Percentiles rank a stretch among this genome's conserved stretches.
These are phyloP conservation scores for Penicillium olsonii DNA, from an alignment of 2,329 filamentous ascomycete genomes.

Conservation along the genomic window DNA sequence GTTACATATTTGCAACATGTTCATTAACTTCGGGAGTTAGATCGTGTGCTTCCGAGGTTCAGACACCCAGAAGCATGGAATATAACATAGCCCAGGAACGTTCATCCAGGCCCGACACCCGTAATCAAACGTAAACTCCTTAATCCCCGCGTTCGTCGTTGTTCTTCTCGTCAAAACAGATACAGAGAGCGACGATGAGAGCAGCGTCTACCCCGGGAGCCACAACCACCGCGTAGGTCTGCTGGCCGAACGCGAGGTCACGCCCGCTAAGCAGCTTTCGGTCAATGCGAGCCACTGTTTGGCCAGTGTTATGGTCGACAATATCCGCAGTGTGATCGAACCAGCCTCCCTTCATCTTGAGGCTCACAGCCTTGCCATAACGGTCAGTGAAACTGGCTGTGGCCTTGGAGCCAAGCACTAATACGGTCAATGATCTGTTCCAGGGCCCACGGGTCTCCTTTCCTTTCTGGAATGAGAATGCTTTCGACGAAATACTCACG, in stretches of 20 bases:
- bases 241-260: conserved; percentile 61
- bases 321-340: conserved; percentile 61
- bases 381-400: conserved; percentile 55
- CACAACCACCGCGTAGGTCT: conserved; percentile 66
- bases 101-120: no score
- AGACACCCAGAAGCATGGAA: no score
- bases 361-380: conserved; percentile 46
- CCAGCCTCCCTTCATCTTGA: conserved; percentile 64
- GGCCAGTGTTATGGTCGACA: conserved; percentile 51
- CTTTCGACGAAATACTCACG: no score
- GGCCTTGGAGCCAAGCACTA: conserved; percentile 29
- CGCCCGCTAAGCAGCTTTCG: conserved; percentile 60
- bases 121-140: no score
- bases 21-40: no score
- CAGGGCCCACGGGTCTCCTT: no score
- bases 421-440: conserved; percentile 8
- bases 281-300: conserved; percentile 60
- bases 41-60: no score
- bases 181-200: conserved; percentile 66
- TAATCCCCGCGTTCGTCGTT: conserved; percentile 42
- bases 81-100: no score
- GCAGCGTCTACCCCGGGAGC: conserved; percentile 67
- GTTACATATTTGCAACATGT: no score
- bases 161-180: conserved; percentile 68
- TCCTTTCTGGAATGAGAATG: no score